Evolutionary conservation across 495 filamentous ascomycete genomes (phyloP), one percentile per base, ranked within the genome.

Genomic region (Aspergillus ellipticus): DNA sequence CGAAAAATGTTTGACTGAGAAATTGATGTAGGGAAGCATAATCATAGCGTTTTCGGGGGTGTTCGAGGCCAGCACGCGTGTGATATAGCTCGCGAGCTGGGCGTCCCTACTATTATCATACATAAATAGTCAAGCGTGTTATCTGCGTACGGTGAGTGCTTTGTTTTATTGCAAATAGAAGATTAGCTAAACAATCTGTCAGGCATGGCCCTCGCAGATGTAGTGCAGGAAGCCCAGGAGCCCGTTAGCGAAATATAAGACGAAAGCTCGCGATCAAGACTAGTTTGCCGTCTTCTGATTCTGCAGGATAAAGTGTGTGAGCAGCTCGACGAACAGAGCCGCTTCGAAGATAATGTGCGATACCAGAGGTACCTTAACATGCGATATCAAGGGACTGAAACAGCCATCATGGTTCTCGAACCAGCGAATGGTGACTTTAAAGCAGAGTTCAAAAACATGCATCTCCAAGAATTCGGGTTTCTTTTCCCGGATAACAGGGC

Each of bases 61-160:
- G 94, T 94, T 1, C 94, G 94, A 46, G 94, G 94, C 2, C 94
- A 98, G 67, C 94, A 98, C 63, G 94, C 94, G 6, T 89, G 94
- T 16, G 91, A 90, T n/a, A 96, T 98, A 63, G 94, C 93, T 10
- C 88, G 92, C 60, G 87, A 86, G 17, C 76, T 98, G 17, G 92
- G 93, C 0, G 90, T 98, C 60, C 80, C 75, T 26, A 89, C 95
- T 66, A 93, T 96, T 33, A 74, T 98, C 4, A 80, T 98, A 13
- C 94, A 97, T 65, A 79, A 88, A 37, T 96, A 97, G 67, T 96
- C 93, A 0, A 96, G 92, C 0, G 91, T 98, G 2, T 79, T 98
- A 0, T 96, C 92, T 0, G 94, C 94, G 2, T 98, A 97, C 59
- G 35, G 35, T 39, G 5, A 39, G 35, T n/a, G 35, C 1, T n/a